Evolutionary conservation across 2,329 filamentous ascomycete genomes (phyloP), one percentile per base, ranked within the genome.

Genomic region (Fusarium sp.): DNA sequence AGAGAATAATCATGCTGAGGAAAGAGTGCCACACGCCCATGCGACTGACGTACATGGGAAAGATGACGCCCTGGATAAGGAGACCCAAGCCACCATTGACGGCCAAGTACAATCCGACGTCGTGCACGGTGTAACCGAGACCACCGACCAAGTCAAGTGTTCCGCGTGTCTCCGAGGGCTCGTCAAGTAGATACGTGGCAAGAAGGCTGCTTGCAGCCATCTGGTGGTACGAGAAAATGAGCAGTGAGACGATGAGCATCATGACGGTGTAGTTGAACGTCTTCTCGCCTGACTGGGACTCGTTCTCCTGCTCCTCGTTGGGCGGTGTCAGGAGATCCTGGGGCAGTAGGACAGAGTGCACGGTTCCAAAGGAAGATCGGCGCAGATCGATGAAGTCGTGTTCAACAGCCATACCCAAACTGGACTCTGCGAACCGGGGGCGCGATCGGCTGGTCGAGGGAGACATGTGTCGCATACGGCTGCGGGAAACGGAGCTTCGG

Each of bases 41-140:
- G 67, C 82, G 85, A 56, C 87, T 84, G 5, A 91, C 88, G 65
- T 91, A 81, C 18, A 88, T 72, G 6, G 90, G 90, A 74, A 93
- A 93, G 30, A 94, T 82, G 46, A 93, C 78, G 2, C 86, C 91
- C 79, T 94, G 92, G 45, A 94, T 89, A 71, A 91, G 83, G 2
- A 94, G 84, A 0, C 91, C 91, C 58, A 94, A 89, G 66, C 91
- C 79, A 4, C 90, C 92, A 70, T 93, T 91, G 53, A 91, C 80
- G 5, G 89, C 87, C 79, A 93, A 85, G 71, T 92, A 91, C 23
- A 90, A 77, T 16, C 91, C 91, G 16, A 92, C 90, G 39, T 89
- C 85, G 72, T 90, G 87, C 3, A 89, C 88, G 3, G 85, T 87
- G 49, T 91, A 83, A 3, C 90, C 91, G 4, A 93, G 82, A 7